Evolutionary conservation across 2,329 filamentous ascomycete genomes (phyloP).

Genomic region (Fusarium torulosum): DNA sequence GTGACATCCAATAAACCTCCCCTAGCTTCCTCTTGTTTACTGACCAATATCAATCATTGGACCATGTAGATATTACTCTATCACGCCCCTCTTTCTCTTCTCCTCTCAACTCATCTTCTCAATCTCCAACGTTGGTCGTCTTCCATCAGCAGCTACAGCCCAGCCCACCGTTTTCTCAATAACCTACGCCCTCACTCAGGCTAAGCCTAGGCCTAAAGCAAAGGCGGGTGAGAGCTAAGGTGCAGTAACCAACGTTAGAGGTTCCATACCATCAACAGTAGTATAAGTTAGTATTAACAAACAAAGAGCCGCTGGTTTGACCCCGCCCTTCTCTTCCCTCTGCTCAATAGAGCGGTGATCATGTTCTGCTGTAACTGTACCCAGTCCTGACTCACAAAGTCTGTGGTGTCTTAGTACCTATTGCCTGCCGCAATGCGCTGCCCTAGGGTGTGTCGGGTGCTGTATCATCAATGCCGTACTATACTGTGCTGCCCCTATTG

Average conservation of each 20-base stretch:
- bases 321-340: too few relatives aligned
- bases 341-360: too few relatives aligned
- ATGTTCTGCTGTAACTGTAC: neutral
- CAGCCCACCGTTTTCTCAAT: neutral
- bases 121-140: too few relatives aligned
- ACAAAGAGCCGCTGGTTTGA: neutral
- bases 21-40: too few relatives aligned
- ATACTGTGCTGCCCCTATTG: constrained; percentile 2
- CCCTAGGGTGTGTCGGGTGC: neutral
- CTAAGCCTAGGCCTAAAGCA: neutral
- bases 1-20: too few relatives aligned
- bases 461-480: neutral
- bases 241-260: neutral
- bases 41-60: too few relatives aligned
- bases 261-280: neutral
- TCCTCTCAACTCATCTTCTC: neutral
- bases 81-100: constrained; percentile 5
- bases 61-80: too few relatives aligned
- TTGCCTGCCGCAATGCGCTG: neutral
- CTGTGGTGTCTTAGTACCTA: neutral
- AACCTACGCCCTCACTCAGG: too few relatives aligned
- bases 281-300: neutral
- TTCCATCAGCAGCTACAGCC: too few relatives aligned
- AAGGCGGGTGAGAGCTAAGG: neutral
- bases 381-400: neutral